Conservation (phyloP, 352 stramenopile species). For the Globisporangium nodosum region DNA sequence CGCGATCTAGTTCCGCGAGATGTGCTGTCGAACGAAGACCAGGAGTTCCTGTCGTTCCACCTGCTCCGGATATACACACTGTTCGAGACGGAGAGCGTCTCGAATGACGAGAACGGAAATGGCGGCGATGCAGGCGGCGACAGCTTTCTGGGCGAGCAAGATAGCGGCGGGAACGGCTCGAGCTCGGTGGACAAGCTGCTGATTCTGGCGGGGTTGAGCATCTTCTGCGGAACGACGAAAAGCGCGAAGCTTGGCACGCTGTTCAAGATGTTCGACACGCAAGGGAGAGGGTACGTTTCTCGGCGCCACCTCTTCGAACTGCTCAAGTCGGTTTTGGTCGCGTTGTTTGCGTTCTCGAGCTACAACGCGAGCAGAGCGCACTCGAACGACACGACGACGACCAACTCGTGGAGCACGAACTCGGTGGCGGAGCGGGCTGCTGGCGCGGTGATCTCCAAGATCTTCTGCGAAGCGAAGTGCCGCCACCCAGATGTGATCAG, state of each 20-base stretch:
- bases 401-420: slow-evolving; percentile 69
- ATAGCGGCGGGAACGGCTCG: slow-evolving; percentile 20
- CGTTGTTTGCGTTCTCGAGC: slow-evolving; percentile 83
- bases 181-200: slow-evolving; percentile 75
- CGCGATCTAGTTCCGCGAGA: slow-evolving; percentile 67
- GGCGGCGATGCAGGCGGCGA: slow-evolving; percentile 10
- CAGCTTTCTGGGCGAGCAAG: slow-evolving; percentile 17
- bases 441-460: slow-evolving; percentile 88
- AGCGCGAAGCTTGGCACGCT: slow-evolving; percentile 90
- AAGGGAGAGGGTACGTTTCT: slow-evolving; percentile 55
- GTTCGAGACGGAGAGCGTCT: slow-evolving; percentile 70
- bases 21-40: slow-evolving; percentile 74
- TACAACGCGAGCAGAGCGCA: slow-evolving; percentile 59
- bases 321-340: slow-evolving; percentile 73
- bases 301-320: slow-evolving; percentile 77
- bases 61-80: slow-evolving; percentile 77
- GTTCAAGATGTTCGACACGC: slow-evolving; percentile 77
- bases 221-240: slow-evolving; percentile 94
- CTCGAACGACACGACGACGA: slow-evolving; percentile 50
- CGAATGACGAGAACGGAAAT: slow-evolving; percentile 26
- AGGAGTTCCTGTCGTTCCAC: slow-evolving; percentile 86
- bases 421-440: slow-evolving; percentile 81
- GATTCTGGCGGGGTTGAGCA: slow-evolving; percentile 80
- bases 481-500: slow-evolving; percentile 76
- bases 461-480: slow-evolving; percentile 69